phyloP scores from a whole-genome alignment of 129 eudicot species.

The Daucus carota region DH1_v3.0 NC_030385.2:15858001-15858500 shows the following conservation, averaged over 20 bases:
- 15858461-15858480: slow-evolving; percentile 75
- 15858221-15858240: slow-evolving; percentile 80
- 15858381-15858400: slow-evolving; percentile 81
- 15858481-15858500: slow-evolving; percentile 77
- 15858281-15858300: slow-evolving; percentile 81
- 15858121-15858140: slow-evolving; percentile 88
- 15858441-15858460: slow-evolving; percentile 69
- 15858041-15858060: slow-evolving; percentile 73
- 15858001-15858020: slow-evolving; percentile 60
- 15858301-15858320: slow-evolving; percentile 77
- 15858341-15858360: slow-evolving; percentile 79
- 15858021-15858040: slow-evolving; percentile 78
- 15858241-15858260: slow-evolving; percentile 80
- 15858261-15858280: slow-evolving; percentile 60
- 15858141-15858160: slow-evolving; percentile 77
- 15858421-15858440: slow-evolving; percentile 72
- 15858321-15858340: slow-evolving; percentile 78
- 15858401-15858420: slow-evolving; percentile 60
- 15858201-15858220: slow-evolving; percentile 71
- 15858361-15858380: slow-evolving; percentile 85
- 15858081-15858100: slow-evolving; percentile 79
- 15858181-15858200: slow-evolving; percentile 58
- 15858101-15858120: slow-evolving; percentile 61
- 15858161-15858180: slow-evolving; percentile 68
- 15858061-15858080: slow-evolving; percentile 77